Evolutionary conservation across 352 stramenopile genomes (phyloP).

Genomic region (Hyaloperonospora brassicae): DNA sequence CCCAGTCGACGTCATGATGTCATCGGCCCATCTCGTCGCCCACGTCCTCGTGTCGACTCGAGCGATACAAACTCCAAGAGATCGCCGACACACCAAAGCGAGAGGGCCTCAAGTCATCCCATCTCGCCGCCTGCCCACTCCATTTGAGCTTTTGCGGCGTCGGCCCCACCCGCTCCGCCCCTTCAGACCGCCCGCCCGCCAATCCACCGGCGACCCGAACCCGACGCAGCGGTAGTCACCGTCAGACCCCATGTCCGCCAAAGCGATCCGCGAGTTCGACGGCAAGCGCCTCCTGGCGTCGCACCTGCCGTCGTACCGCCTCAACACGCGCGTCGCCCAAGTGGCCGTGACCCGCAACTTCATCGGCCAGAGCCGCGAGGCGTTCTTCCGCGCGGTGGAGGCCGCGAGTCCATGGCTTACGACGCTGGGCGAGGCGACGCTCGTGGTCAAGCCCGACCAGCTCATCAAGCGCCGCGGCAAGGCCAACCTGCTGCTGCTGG

Average conservation of each 20-base stretch:
- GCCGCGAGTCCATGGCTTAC: slow-evolving; percentile 78
- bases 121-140: neutral
- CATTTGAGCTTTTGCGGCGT: slow-evolving; percentile 44
- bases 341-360: slow-evolving; percentile 46
- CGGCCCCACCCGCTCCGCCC: slow-evolving; percentile 9
- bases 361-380: slow-evolving; percentile 30
- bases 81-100: slow-evolving; percentile 3
- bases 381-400: slow-evolving; percentile 68
- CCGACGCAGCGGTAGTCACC: no score
- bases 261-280: slow-evolving; percentile 93
- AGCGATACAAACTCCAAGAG: slow-evolving; percentile 22
- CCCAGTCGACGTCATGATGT: slow-evolving; percentile 29
- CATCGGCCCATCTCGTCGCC: slow-evolving; percentile 17
- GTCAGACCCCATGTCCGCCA: slow-evolving; percentile 83
- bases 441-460: slow-evolving; percentile 97
- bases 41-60: no score
- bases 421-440: slow-evolving; percentile 53
- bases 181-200: slow-evolving; percentile 5
- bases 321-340: slow-evolving; percentile 72
- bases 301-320: slow-evolving; percentile 64
- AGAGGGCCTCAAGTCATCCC: slow-evolving; percentile 17
- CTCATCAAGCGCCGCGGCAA: slow-evolving; percentile 96
- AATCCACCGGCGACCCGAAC: neutral
- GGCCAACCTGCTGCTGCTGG: slow-evolving; percentile 91
- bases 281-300: slow-evolving; percentile 90